Percentiles rank a stretch among this genome's conserved stretches.
These are phyloP conservation scores for Purshia tridentata DNA, from an alignment of 306 rosid species.

Conservation along the genomic window DNA sequence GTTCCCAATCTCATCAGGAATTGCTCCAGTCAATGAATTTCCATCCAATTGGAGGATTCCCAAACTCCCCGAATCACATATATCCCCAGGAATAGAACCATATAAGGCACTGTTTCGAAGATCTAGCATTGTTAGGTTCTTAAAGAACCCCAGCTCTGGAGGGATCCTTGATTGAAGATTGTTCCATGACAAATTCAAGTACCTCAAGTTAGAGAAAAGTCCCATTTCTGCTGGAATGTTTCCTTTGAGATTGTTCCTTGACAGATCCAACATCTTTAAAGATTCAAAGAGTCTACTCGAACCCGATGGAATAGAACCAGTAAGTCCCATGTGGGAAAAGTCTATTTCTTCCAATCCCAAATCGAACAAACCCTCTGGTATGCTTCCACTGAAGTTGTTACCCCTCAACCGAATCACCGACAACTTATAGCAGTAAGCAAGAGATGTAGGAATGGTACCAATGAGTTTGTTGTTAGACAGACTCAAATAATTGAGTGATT, in stretches of 20 bases:
- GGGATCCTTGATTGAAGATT: slow-evolving; percentile 63
- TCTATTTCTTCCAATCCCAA: slow-evolving; percentile 71
- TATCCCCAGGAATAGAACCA: slow-evolving; percentile 67
- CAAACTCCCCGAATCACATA: slow-evolving; percentile 77
- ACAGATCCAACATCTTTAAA: slow-evolving; percentile 56
- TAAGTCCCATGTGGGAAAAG: slow-evolving; percentile 53
- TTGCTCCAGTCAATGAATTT: slow-evolving; percentile 58
- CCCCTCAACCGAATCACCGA: slow-evolving; percentile 46
- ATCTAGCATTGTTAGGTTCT: slow-evolving; percentile 64
- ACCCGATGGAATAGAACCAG: slow-evolving; percentile 63
- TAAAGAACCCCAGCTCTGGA: slow-evolving; percentile 63
- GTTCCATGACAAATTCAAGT: slow-evolving; percentile 88
- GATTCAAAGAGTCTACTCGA: slow-evolving; percentile 58
- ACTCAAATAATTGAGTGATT: slow-evolving; percentile 47
- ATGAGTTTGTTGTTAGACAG: slow-evolving; percentile 56
- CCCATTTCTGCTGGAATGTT: slow-evolving; percentile 68
- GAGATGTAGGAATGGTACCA: slow-evolving; percentile 62
- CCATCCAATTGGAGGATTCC: slow-evolving; percentile 83
- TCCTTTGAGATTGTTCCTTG: slow-evolving; percentile 63
- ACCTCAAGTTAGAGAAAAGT: slow-evolving; percentile 52
- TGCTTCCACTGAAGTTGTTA: slow-evolving; percentile 59
- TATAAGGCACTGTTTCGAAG: slow-evolving; percentile 51
- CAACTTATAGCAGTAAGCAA: slow-evolving; percentile 49
- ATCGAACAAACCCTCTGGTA: slow-evolving; percentile 77
- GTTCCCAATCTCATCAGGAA: slow-evolving; percentile 83